These are phyloP conservation scores for Cyclotella atomus DNA, from an alignment of 108 stramenopile species.

Conservation along the genomic window DNA sequence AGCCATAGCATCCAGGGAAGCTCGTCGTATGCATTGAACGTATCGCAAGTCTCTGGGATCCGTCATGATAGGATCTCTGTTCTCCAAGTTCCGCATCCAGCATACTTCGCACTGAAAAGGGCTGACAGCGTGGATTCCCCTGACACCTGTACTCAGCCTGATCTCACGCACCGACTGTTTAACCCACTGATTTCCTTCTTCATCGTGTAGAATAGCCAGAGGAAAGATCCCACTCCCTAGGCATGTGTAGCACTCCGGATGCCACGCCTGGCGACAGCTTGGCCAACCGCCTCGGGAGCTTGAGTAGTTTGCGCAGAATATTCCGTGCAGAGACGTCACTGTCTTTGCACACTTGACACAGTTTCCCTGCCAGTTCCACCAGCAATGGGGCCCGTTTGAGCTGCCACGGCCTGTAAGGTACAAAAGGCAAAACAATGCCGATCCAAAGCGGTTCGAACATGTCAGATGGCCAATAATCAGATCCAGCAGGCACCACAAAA, in stretches of 20 bases:
- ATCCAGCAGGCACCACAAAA: constrained; percentile 11
- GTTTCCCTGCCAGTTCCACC: constrained; percentile 30
- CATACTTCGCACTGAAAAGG: constrained; percentile 55
- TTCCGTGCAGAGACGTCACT: constrained; percentile 11
- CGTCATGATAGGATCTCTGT: background rate
- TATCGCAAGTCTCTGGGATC: background rate
- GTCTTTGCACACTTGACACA: constrained; percentile 16
- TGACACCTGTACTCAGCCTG: constrained; percentile 3
- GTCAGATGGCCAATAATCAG: constrained; percentile 24
- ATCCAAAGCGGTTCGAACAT: constrained; percentile 46
- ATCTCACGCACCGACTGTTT: background rate
- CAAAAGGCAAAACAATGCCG: constrained; percentile 32
- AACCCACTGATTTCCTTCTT: constrained; percentile 19
- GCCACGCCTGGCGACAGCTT: constrained; percentile 29
- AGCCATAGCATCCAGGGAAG: background rate
- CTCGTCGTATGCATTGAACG: background rate
- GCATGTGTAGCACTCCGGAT: constrained; percentile 30
- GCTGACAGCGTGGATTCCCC: constrained; percentile 39
- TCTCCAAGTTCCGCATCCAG: background rate
- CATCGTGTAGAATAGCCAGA: constrained; percentile 19
- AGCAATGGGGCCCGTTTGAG: constrained; percentile 18
- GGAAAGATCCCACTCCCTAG: constrained; percentile 17
- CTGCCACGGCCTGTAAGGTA: constrained; percentile 32
- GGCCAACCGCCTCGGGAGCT: background rate
- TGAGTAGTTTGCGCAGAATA: constrained; percentile 47